Base-by-base conservation (phyloP, 2,329 filamentous ascomycete species). In the Botrytis porri region DNA sequence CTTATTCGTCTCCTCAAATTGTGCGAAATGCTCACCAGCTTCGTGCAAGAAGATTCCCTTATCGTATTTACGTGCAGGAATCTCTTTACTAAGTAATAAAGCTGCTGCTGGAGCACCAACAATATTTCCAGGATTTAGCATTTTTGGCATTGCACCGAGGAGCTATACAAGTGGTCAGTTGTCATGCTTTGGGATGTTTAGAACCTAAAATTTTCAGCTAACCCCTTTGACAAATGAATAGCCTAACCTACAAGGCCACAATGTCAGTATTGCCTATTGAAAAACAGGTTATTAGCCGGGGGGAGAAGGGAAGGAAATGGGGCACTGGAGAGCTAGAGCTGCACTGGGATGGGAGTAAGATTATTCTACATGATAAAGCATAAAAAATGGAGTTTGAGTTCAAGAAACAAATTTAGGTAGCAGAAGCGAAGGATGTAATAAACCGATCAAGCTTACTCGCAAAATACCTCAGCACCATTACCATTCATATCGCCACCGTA, bases 21-120 rank as follows among this genome's bases (percentile, higher is more conserved):
- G 48, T 60, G 48, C 22, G 6, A 41, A 25, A 57, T 69, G n/a
- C 37, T 69, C 29, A 22, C 66, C 66, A 35, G 35, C n/a, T 43
- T 69, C 66, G 37, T 57, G 54, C 22, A 69, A 69, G 45, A 59
- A 69, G 18, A 69, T 43, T n/a, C 66, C 66, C 16, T 69, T 60
- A 6, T 43, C 66, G 29, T 69, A 69, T 9, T 39, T 51, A 39
- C 45, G 64, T 25, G 64, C 14, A 25, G 64, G 64, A 54, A 66
- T 66, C 25, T 66, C 64, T 66, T 66, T 54, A 29, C 25, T 66
- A 25, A 66, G 64, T 16, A 66, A 29, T 1, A 66, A 18, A 54
- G 32, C 6, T n/a, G 60, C 35, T 35, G 18, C 37, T 43, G 66
- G 48, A 41, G 66, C 48, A 35, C 66, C 51, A 43, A 60, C n/a